These are phyloP conservation scores for Fraxinus xanthoxyloides DNA, from an alignment of 305 asterid genomes.

Conservation along the genomic window DNA sequence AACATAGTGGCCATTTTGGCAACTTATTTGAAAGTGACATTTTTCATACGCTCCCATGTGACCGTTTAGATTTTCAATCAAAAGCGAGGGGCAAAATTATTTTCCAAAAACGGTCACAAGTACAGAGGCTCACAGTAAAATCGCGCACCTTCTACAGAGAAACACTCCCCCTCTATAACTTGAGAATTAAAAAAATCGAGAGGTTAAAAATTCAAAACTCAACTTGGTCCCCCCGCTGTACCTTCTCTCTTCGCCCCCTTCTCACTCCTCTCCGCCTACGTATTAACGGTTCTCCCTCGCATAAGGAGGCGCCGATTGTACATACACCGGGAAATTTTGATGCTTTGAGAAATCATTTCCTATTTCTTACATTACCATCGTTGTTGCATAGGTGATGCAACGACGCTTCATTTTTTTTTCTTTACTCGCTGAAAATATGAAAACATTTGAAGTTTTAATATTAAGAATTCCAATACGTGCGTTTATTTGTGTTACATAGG, in stretches of 20 bases:
- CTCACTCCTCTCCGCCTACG: constrained; percentile 24
- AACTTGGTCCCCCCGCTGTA: constrained; percentile 14
- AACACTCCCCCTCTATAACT: constrained; percentile 14
- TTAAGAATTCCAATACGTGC: not conserved
- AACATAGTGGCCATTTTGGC: not conserved
- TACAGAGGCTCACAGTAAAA: constrained; percentile 10
- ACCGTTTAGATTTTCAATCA: not conserved
- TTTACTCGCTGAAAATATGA: not conserved
- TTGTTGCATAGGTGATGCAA: constrained; percentile 13
- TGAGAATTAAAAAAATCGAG: not conserved
- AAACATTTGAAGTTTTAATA: not conserved
- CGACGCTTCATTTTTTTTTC: not conserved
- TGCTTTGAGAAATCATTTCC: constrained; percentile 12
- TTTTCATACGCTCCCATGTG: not conserved
- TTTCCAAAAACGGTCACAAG: constrained; percentile 1
- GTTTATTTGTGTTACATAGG: not conserved
- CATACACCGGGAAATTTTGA: constrained; percentile 3
- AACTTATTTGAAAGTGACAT: not conserved
- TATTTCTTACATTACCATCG: constrained; percentile 6
- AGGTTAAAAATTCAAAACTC: constrained; percentile 20
- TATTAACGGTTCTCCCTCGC: constrained; percentile 52
- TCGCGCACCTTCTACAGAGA: constrained; percentile 23
- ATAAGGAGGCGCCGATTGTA: constrained; percentile 29
- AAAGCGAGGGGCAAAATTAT: not conserved
- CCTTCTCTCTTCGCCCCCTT: constrained; percentile 1